These are phyloP conservation scores for Entrophospora sp. DNA, from an alignment of 192 early-diverging fungal species.

Conservation along the genomic window DNA sequence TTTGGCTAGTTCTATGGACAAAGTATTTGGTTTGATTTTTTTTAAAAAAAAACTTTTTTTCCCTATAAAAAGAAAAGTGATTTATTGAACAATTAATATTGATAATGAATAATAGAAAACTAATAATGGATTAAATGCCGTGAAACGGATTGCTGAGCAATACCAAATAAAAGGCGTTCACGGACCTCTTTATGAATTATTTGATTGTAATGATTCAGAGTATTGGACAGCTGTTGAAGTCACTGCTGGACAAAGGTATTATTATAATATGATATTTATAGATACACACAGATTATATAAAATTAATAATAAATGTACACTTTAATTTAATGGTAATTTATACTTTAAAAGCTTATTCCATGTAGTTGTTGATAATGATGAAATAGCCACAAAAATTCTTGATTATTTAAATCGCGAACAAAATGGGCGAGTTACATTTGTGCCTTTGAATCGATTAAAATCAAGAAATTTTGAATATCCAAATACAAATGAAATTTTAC, in stretches of 20 bases:
- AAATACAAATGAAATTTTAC: constrained; percentile 58
- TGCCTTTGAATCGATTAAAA: constrained; percentile 87
- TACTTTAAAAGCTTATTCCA: constrained; percentile 72
- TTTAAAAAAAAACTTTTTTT: not conserved
- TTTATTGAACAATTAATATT: too few relatives aligned
- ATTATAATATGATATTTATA: too few relatives aligned
- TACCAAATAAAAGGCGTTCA: constrained; percentile 67
- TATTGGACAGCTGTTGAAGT: constrained; percentile 85
- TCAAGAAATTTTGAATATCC: constrained; percentile 54
- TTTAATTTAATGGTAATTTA: not conserved
- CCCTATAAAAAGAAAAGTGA: too few relatives aligned
- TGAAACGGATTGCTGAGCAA: constrained; percentile 58
- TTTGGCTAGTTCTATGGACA: constrained; percentile 69
- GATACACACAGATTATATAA: too few relatives aligned
- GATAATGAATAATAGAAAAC: constrained; percentile 64
- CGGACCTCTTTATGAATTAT: constrained; percentile 87
- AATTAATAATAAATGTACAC: too few relatives aligned
- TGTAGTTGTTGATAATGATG: constrained; percentile 91
- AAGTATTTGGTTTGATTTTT: constrained; percentile 32
- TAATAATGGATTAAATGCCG: constrained; percentile 64
- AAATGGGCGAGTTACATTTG: constrained; percentile 85
- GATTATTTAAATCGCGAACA: constrained; percentile 47
- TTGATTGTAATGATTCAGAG: constrained; percentile 69
- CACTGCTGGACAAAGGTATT: constrained; percentile 66
- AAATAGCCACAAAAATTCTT: constrained; percentile 73